A percentile compares a stretch with the other conserved stretches of the same genome.
Evolutionary conservation across 768 basidiomycete species (phyloP).

Genomic region (Naganishia onofrii): DNA sequence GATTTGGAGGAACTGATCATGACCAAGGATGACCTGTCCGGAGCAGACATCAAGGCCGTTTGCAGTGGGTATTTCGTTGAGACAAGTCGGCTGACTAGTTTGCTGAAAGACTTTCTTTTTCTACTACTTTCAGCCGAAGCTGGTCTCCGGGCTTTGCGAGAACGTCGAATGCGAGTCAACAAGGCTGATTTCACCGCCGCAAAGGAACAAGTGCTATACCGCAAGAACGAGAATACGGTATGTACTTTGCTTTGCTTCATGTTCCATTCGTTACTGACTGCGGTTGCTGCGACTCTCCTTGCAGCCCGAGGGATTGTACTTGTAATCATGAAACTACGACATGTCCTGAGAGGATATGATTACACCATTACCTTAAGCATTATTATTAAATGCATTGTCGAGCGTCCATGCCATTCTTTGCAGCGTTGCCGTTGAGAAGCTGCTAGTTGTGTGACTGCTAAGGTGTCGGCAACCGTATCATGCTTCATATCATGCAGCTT

Average conservation of each 20-base stretch:
- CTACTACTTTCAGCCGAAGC: slow-evolving; percentile 67
- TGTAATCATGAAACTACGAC: slow-evolving; percentile 13
- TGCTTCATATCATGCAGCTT: too few relatives aligned
- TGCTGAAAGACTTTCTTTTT: not conserved
- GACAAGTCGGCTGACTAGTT: not conserved
- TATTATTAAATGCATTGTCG: not conserved
- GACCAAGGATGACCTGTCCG: slow-evolving; percentile 91
- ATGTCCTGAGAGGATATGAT: too few relatives aligned
- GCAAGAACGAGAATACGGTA: slow-evolving; percentile 90
- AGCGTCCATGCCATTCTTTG: not conserved
- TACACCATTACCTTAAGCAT: too few relatives aligned
- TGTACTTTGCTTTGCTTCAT: not conserved
- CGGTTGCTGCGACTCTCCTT: not conserved
- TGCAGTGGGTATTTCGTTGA: slow-evolving; percentile 56
- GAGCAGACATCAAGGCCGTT: slow-evolving; percentile 98
- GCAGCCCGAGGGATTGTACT: slow-evolving; percentile 24
- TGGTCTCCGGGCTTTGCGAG: slow-evolving; percentile 88
- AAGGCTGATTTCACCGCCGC: slow-evolving; percentile 87
- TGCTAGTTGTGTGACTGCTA: too few relatives aligned
- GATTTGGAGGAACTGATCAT: slow-evolving; percentile 93
- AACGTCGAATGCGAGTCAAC: slow-evolving; percentile 76
- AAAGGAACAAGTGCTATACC: slow-evolving; percentile 91
- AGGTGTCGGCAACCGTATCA: too few relatives aligned
- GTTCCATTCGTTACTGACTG: not conserved
- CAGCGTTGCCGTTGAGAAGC: not conserved